phyloP scores from a whole-genome alignment of 179 eudicot genomes.

The Gypsophila paniculata region DNA sequence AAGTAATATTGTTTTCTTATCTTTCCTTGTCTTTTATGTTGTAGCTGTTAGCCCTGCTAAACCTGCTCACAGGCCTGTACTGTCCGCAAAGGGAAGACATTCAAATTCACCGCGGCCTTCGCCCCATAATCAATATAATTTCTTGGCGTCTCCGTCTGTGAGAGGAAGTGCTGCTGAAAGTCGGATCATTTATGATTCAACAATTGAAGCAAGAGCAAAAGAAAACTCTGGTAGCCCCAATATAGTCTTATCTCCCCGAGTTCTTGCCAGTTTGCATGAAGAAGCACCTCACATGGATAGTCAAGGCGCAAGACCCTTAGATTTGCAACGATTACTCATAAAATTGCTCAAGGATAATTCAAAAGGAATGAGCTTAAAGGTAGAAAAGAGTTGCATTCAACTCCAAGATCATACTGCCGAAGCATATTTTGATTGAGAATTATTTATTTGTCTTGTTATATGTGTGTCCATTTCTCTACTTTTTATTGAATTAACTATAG shows the following conservation, averaged over 20 bases:
- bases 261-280: slow-evolving; percentile 35
- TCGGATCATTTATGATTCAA: slow-evolving; percentile 31
- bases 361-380: slow-evolving; percentile 86
- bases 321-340: slow-evolving; percentile 56
- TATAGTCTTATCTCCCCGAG: slow-evolving; percentile 38
- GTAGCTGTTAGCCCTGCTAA: slow-evolving; percentile 58
- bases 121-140: slow-evolving; percentile 50
- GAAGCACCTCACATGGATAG: slow-evolving; percentile 32
- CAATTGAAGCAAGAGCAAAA: slow-evolving; percentile 36
- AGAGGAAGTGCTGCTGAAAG: slow-evolving; percentile 44
- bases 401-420: background rate
- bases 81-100: slow-evolving; percentile 50
- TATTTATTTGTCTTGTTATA: background rate
- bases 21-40: slow-evolving; percentile 19
- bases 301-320: slow-evolving; percentile 41
- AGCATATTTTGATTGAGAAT: slow-evolving; percentile 10
- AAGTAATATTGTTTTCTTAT: background rate
- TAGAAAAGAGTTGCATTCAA: slow-evolving; percentile 25
- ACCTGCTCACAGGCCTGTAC: slow-evolving; percentile 52
- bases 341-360: slow-evolving; percentile 61
- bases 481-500: background rate
- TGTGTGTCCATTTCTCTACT: background rate
- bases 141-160: slow-evolving; percentile 56
- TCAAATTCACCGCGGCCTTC: slow-evolving; percentile 79
- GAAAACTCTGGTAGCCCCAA: slow-evolving; percentile 41